phyloP scores from a whole-genome alignment of 2,329 filamentous ascomycete species.

The Sphaerostilbella broomeana region DNA sequence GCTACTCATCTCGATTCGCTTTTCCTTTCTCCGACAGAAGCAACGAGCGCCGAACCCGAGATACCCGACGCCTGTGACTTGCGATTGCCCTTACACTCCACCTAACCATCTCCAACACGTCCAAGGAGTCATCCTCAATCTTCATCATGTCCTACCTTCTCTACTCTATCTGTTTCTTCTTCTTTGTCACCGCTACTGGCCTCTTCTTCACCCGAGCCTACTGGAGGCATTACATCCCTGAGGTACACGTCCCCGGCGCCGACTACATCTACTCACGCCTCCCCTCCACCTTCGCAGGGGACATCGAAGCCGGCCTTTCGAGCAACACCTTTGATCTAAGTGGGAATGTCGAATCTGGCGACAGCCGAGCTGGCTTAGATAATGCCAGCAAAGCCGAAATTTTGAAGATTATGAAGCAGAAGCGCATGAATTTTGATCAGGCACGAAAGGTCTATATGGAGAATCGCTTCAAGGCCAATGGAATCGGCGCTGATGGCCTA shows the following conservation, averaged over 20 bases:
- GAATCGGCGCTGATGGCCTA: constrained; percentile 79
- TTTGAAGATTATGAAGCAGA: constrained; percentile 82
- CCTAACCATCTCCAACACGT: too few species aligned
- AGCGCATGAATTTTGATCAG: constrained; percentile 80
- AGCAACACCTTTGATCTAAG: constrained; percentile 77
- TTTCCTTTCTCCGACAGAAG: neutral
- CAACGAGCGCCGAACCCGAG: too few species aligned
- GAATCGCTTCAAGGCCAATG: constrained; percentile 75
- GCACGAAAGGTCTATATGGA: constrained; percentile 82
- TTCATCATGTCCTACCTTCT: constrained; percentile 68
- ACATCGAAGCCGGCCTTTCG: constrained; percentile 82
- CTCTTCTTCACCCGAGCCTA: constrained; percentile 73
- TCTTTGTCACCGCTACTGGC: constrained; percentile 64
- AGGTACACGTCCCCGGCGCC: constrained; percentile 46
- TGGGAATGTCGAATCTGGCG: constrained; percentile 72
- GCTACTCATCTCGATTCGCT: constrained; percentile 1
- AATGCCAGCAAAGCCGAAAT: constrained; percentile 74
- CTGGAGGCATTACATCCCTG: constrained; percentile 68
- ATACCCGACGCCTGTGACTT: too few species aligned
- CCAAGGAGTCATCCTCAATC: too few species aligned
- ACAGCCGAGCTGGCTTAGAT: constrained; percentile 75
- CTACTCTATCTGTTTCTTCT: constrained; percentile 66
- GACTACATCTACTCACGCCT: constrained; percentile 70
- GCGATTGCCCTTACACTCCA: too few species aligned
- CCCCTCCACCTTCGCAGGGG: constrained; percentile 68